A percentile compares a stretch with the other conserved stretches of the same genome.
phyloP scores from a whole-genome alignment of 257 asterid genomes.

The Solanum chiquidenum region DNA sequence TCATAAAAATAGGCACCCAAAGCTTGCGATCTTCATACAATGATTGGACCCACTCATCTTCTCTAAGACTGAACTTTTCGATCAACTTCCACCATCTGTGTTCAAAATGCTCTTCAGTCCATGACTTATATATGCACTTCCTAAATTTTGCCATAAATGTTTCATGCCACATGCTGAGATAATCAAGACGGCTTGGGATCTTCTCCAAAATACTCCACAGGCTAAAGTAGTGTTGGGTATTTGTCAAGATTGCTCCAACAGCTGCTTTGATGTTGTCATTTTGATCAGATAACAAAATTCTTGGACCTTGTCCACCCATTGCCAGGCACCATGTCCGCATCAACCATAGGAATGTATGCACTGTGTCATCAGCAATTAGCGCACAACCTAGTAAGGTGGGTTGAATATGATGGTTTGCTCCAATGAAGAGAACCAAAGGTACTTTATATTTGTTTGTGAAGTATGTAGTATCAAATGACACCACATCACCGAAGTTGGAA shows the following conservation, averaged over 20 bases:
- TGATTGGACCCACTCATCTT: slow-evolving; percentile 63
- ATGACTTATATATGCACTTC: slow-evolving; percentile 65
- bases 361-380: slow-evolving; percentile 71
- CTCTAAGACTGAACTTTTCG: slow-evolving; percentile 56
- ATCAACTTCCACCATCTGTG: slow-evolving; percentile 84
- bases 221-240: slow-evolving; percentile 46
- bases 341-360: slow-evolving; percentile 68
- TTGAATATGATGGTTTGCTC: slow-evolving; percentile 82
- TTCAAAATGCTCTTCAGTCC: slow-evolving; percentile 62
- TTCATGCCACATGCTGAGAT: slow-evolving; percentile 59
- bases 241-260: slow-evolving; percentile 38
- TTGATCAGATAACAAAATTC: slow-evolving; percentile 58
- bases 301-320: slow-evolving; percentile 73
- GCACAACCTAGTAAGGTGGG: slow-evolving; percentile 84
- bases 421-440: slow-evolving; percentile 73
- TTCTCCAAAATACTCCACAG: slow-evolving; percentile 60
- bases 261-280: slow-evolving; percentile 66
- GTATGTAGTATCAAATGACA: slow-evolving; percentile 61
- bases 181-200: slow-evolving; percentile 58
- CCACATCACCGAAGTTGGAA: slow-evolving; percentile 56
- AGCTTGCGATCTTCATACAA: slow-evolving; percentile 58
- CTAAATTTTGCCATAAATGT: slow-evolving; percentile 48
- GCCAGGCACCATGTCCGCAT: slow-evolving; percentile 79
- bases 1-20: slow-evolving; percentile 75
- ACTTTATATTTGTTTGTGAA: slow-evolving; percentile 51